These are phyloP conservation scores for Patellifolia procumbens DNA, from an alignment of 179 eudicot species.

Conservation along the genomic window DNA sequence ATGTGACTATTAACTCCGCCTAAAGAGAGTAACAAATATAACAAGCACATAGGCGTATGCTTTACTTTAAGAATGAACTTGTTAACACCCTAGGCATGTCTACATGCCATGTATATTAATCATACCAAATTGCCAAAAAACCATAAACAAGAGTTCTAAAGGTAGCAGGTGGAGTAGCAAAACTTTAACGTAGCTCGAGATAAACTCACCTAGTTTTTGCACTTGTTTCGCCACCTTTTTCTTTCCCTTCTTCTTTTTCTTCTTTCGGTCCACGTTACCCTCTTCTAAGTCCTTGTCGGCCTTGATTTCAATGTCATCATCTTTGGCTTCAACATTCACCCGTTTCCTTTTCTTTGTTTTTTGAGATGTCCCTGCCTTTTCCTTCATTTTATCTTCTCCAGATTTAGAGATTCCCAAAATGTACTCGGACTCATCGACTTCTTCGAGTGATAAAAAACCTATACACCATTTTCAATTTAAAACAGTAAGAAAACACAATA, in stretches of 20 bases:
- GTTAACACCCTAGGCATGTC: not conserved
- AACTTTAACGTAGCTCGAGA: conserved; percentile 28
- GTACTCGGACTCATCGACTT: conserved; percentile 78
- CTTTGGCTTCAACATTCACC: conserved; percentile 29
- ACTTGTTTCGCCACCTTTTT: conserved; percentile 29
- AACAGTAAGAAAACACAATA: not conserved
- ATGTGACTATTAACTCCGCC: too few species aligned
- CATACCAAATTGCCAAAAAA: not conserved
- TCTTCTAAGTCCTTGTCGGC: conserved; percentile 32
- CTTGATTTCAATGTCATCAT: conserved; percentile 30
- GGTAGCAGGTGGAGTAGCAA: not conserved
- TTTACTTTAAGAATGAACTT: not conserved
- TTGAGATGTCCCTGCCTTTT: conserved; percentile 12
- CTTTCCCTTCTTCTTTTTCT: conserved; percentile 25
- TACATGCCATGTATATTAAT: not conserved
- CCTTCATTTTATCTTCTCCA: conserved; percentile 30
- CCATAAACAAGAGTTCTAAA: not conserved
- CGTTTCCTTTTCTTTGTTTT: conserved; percentile 51
- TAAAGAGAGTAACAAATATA: not conserved
- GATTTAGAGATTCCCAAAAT: conserved; percentile 47
- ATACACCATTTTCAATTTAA: conserved; percentile 15
- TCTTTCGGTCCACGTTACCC: conserved; percentile 24
- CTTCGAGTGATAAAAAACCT: conserved; percentile 86
- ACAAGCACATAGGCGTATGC: not conserved
- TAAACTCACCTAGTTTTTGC: conserved; percentile 30